Evolutionary conservation across 768 basidiomycete species (phyloP), one percentile per base, ranked within the genome.

Genomic region (Collybia sp.): DNA sequence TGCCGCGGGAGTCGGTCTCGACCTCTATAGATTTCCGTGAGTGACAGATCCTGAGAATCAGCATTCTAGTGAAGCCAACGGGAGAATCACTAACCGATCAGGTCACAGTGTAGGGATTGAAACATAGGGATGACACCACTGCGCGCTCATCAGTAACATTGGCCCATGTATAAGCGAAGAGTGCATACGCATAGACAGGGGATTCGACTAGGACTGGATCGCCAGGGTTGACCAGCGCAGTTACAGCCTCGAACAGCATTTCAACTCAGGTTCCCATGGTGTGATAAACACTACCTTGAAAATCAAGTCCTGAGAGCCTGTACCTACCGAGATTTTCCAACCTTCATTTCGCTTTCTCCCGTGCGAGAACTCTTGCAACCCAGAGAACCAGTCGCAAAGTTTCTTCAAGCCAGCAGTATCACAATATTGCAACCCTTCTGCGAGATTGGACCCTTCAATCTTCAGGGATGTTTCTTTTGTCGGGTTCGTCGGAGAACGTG

Each of bases 171-270:
- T 45, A 43, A 41, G 51, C 40, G 6, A 19, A 44, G 8, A 25
- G 30, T 41, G 65, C 77, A 53, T 53, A 85, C 82, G 82, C 79
- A 57, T 92, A 91, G 42, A 82, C 83, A 5, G 90, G 89, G 1
- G 84, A 78, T 60, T 96, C 93, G 20, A 95, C 77, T 34, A 96
- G 70, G 19, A 94, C 70, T 3, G 83, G 61, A 59, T 96, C 93
- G 11, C 89, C 92, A 3, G 79, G 81, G 57, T 92, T 82, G 13
- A 91, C 67, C 39, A 95, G 65, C 5, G 83, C 77, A 15, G 73
- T 59, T 48, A 90, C 76, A 19, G 84, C 84, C 90, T 95, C 40
- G 31, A 10, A 19, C 42, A 15, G 12, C 20, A 33, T 38, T 30
- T 39, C 18, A 46, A 32, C 25, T 12, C 17, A 13, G 32, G 31